Base-by-base conservation (phyloP, 345 rosid species). In the Passiflora organensis region DNA sequence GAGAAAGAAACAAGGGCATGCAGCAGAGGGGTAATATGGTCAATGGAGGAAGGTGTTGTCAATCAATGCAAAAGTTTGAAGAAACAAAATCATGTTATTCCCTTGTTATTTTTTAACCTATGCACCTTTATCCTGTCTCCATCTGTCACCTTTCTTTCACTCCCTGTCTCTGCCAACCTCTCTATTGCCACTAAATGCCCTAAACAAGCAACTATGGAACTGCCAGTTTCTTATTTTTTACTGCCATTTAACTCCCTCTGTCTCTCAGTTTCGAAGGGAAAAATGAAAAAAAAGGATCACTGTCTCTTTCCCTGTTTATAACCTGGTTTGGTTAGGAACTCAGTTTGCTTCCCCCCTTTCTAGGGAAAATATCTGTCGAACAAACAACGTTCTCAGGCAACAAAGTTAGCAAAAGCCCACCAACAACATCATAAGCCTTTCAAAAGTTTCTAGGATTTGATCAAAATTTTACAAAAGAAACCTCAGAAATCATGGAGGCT, bases 51-150 rank as follows among this genome's bases (percentile, higher is more conserved):
- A 74, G 70, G 83, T 71, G 64, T 74, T 79, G 83, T 84, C 87
- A 72, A 84, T 76, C 81, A 72, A 68, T 25, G 34, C 53, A 45
- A 60, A 70, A 57, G 17, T 12, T 0, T 22, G 43, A 59, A 62
- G 71, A 69, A 74, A 75, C 78, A 72, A 78, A 72, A 78, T 69
- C 75, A 74, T 78, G 71, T 68, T 74, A 71, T 74, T 68, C 72
- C 64, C 65, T 70, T 41, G 13, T 48, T 21, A 51, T n/a, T n/a
- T n/a, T 68, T 53, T 62, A 66, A 53, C 65, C 19, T 41, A 5
- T 41, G 19, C 22, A 9, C 20, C 70, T 74, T 68, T 62, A 52
- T 51, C 58, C 62, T 51, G 73, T 65, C 74, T 58, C 60, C 46
- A 70, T 65, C 76, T 48, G 32, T 71, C 76, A 25, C 25, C 55